A percentile compares a stretch with the other conserved stretches of the same genome.
Conservation (phyloP, 2,329 filamentous ascomycete species). For the Aureobasidium uvarum region DNA sequence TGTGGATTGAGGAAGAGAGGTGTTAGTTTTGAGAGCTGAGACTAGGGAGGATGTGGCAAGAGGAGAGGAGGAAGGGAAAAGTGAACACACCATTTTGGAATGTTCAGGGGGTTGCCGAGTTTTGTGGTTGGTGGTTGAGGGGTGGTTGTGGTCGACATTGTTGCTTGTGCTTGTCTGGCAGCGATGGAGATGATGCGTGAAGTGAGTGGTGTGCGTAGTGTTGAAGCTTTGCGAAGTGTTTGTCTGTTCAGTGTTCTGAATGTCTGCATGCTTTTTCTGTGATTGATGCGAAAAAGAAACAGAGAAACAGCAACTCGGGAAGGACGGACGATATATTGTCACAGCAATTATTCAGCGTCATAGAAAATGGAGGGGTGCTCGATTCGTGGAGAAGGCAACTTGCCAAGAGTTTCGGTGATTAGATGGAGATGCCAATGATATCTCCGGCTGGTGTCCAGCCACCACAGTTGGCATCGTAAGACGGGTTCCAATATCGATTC, state of each 20-base stretch:
- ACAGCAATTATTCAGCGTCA: neutral
- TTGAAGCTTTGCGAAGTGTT: neutral
- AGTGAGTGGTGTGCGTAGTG: neutral
- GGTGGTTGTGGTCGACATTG: neutral
- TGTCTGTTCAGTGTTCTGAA: slow-evolving; percentile 17
- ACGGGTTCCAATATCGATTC: slow-evolving; percentile 12
- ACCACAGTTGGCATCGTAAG: slow-evolving; percentile 7
- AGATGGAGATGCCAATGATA: neutral
- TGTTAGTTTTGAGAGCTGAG: neutral
- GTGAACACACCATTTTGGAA: slow-evolving; percentile 45
- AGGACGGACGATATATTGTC: neutral
- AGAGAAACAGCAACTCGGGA: neutral
- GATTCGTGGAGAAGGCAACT: neutral
- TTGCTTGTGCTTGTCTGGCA: neutral
- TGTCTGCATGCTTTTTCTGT: slow-evolving; percentile 12
- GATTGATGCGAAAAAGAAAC: neutral
- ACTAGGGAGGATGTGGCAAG: neutral
- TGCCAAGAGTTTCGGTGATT: neutral
- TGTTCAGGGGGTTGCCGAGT: slow-evolving; percentile 42
- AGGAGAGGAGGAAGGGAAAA: neutral
- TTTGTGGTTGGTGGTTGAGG: neutral
- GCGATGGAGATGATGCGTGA: neutral
- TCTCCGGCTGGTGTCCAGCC: neutral
- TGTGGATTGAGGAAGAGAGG: neutral
- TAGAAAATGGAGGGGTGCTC: neutral